Conservation (phyloP, 305 asterid species). For the Solanum hybrid region DNA sequence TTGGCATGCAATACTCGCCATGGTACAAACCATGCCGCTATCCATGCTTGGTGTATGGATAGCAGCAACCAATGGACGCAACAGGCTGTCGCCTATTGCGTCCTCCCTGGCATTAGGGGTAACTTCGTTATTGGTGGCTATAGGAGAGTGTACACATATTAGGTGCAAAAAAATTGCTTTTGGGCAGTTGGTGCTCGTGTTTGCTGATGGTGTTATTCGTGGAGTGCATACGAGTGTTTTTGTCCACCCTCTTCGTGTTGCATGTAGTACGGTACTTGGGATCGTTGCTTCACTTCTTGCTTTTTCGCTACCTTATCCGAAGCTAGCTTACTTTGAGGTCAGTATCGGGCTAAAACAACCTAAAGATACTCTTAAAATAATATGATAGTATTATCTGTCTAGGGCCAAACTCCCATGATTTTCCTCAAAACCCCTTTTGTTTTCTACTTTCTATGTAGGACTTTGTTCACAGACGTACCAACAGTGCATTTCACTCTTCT, state of each 20-base stretch:
- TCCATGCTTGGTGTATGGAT: conserved; percentile 32
- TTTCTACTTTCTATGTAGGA: no score
- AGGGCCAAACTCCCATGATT: no score
- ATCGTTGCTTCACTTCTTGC: conserved; percentile 54
- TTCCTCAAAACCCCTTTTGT: no score
- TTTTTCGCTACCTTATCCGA: conserved; percentile 49
- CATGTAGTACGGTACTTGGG: conserved; percentile 48
- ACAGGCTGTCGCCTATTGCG: neutral
- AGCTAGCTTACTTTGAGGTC: conserved; percentile 36
- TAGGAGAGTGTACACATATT: conserved; percentile 40
- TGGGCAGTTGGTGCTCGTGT: conserved; percentile 64
- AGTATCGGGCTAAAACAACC: neutral
- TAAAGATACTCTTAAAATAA: neutral
- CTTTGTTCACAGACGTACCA: no score
- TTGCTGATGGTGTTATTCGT: conserved; percentile 23
- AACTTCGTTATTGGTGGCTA: conserved; percentile 39
- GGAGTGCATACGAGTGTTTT: neutral
- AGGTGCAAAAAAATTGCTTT: conserved; percentile 56
- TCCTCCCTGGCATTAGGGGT: no score
- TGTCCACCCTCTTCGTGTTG: conserved; percentile 48
- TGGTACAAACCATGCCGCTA: conserved; percentile 50
- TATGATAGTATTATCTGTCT: neutral
- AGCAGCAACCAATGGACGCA: conserved; percentile 1
- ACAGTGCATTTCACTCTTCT: no score
- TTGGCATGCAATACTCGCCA: conserved; percentile 51